A percentile compares a stretch with the other conserved stretches of the same genome.
phyloP scores from a whole-genome alignment of 1,139 yeast species.

The Zygosaccharomyces pseudobailii region DNA sequence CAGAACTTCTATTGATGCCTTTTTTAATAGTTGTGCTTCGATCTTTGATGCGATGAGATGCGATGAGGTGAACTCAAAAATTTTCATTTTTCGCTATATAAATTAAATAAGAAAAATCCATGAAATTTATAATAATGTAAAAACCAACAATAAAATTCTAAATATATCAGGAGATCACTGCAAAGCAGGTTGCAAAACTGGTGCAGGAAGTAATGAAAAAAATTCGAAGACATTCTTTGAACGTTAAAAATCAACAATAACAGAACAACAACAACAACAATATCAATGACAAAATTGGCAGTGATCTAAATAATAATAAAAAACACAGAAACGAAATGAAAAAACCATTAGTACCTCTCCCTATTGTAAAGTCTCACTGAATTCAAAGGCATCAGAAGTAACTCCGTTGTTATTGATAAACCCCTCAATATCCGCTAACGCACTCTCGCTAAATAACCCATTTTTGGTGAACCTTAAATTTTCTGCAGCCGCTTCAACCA shows the following conservation, averaged over 20 bases:
- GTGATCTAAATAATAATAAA: background rate
- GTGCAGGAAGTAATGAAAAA: too few species aligned
- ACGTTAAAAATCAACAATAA: background rate
- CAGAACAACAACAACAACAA: background rate
- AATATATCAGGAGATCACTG: background rate
- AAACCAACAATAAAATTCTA: background rate
- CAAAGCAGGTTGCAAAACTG: background rate
- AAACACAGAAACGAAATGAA: background rate
- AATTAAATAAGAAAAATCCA: background rate
- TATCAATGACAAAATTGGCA: background rate
- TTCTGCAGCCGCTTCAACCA: slow-evolving; percentile 70
- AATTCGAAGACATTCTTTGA: background rate
- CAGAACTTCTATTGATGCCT: background rate
- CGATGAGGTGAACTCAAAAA: slow-evolving; percentile 8
- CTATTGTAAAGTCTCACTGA: slow-evolving; percentile 24
- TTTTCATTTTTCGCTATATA: slow-evolving; percentile 13
- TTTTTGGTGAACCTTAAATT: slow-evolving; percentile 68
- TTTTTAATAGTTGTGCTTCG: background rate
- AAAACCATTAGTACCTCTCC: background rate
- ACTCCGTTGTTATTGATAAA: slow-evolving; percentile 23
- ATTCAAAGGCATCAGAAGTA: slow-evolving; percentile 22
- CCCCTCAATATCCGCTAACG: slow-evolving; percentile 67
- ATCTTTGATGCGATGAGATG: slow-evolving; percentile 12
- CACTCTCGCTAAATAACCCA: slow-evolving; percentile 69
- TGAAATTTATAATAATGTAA: background rate